Base-by-base conservation (phyloP, 495 filamentous ascomycete genomes). In the Neurospora sp. region DNA sequence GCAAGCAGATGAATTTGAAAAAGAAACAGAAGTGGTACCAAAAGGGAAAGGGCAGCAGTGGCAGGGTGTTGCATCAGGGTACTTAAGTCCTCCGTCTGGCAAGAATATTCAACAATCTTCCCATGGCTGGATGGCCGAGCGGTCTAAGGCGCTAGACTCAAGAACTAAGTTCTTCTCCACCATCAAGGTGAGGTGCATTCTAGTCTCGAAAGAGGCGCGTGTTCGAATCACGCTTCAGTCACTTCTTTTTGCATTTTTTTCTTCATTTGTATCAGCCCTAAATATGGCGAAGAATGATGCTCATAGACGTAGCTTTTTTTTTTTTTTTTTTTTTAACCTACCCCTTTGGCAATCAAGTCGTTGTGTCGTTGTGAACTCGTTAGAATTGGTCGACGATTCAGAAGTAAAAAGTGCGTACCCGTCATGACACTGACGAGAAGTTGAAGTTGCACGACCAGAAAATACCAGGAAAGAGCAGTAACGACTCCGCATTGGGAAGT, bases 131-230 rank as follows among this genome's bases (percentile, higher is more conserved):
- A 71, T 71, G 70, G 70, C 70, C 70, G 70, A 71, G 70, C 42
- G 70, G 70, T 71, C 42, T 71, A 71, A 71, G 70, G 70, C 70
- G 70, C 39, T 71, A 43, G 70, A 42, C 42, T 71, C 42, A 71
- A 62, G 54, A 62, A 62, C 54, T 3, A 62, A 71, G 70, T 71
- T 71, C 39, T 43, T 75, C 71, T 72, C 59, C 43, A 73, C 24
- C 13, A 11, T 45, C n/a, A 31, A 17, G 3, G 54, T 34, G 54
- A 62, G 28, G 54, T 62, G 54, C 2, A 31, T 62, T 62, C 54
- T 62, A 62, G 54, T 48, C 34, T 72, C 54, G 70, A 5, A 48
- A 71, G 70, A 71, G 17, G 70, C 70, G 70, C 19, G 70, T 11
- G 70, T 71, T 71, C 70, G 70, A 71, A 71, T 45, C 70, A 11